Evolutionary conservation across 345 rosid genomes (phyloP), one percentile per base, ranked within the genome.

Genomic region (Linum trigynum): DNA sequence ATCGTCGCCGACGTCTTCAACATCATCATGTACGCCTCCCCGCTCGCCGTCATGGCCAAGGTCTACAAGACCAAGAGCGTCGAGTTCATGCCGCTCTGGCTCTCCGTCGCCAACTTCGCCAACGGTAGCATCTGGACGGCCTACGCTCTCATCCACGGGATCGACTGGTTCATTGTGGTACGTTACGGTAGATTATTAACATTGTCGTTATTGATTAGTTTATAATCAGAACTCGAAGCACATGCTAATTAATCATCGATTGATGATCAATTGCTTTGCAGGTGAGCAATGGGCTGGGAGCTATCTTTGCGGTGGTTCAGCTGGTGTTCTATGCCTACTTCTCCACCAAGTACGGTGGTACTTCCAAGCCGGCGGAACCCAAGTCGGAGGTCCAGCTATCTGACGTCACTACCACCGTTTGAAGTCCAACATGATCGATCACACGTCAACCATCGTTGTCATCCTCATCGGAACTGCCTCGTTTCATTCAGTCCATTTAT

Each of bases 21-120:
- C 60, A 36, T 57, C 35, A 57, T 57, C 38, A 57, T 57, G 60
- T 57, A 57, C 60, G 38, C 37, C 3, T 57, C 60, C 5, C 60
- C 60, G 9, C 60, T 57, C 17, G 37, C 38, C 6, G 60, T 57
- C 23, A 36, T 36, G 60, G 17, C 7, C 38, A 57, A 17, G 60
- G 60, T 57, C 35, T 15, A 8, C 23, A 57, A 57, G 60, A 57
- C 60, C 2, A 57, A 57, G 60, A 57, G 60, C 17, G 60, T 57
- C 2, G 60, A 57, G 60, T 57, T 15, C 60, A 57, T 57, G 60
- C 60, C 60, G 32, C 60, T 57, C 23, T 57, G 38, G 37, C 60
- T 57, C 60, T 57, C 60, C 2, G 38, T 57, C 17, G 60, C 60
- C 36, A 57, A 57, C 60, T 57, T 57, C 60, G n/a, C 6, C 37